phyloP scores from a whole-genome alignment of 78 protist genomes.

The Dictyostelium citrinum region DNA sequence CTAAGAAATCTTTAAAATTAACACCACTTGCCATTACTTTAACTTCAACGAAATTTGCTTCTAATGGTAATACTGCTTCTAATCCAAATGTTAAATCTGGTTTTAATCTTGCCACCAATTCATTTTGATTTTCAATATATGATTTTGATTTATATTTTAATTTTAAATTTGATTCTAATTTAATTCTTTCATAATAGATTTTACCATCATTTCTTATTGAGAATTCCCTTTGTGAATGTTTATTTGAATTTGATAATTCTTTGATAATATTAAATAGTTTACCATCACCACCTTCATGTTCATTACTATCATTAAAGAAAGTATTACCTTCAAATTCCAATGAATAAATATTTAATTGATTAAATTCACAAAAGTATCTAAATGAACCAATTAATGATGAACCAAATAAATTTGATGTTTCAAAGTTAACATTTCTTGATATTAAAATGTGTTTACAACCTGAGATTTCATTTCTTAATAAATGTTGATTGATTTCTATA shows the following conservation, averaged over 20 bases:
- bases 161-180: background rate
- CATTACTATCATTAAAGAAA: background rate
- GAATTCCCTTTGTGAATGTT: background rate
- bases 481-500: slow-evolving; percentile 2
- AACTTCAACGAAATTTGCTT: slow-evolving; percentile 1
- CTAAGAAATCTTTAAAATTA: slow-evolving; percentile 38
- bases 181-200: background rate
- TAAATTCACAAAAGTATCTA: background rate
- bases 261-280: background rate
- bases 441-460: background rate
- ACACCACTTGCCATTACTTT: slow-evolving; percentile 43
- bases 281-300: background rate
- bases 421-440: background rate
- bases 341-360: background rate
- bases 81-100: background rate
- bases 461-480: background rate
- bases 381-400: background rate
- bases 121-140: background rate
- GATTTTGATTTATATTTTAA: background rate
- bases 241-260: background rate
- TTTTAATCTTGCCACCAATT: background rate
- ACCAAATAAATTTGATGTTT: background rate
- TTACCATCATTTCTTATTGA: background rate
- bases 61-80: background rate
- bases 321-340: background rate